Base-by-base conservation (phyloP, 768 basidiomycete genomes). In the Tricholoma matsutake region DNA sequence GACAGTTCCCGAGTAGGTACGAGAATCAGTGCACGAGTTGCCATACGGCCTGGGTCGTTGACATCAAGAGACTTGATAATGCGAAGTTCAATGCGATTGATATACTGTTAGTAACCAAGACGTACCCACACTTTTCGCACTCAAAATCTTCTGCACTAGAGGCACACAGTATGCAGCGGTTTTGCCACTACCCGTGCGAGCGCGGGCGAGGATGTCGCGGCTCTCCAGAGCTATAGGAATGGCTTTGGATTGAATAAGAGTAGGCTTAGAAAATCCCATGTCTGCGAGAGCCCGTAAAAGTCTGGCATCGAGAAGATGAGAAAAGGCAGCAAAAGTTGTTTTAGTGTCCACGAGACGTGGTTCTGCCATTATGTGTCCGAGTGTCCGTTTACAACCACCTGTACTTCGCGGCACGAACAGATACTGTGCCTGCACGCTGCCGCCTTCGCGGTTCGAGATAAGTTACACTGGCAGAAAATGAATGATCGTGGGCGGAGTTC, bases 91-190 rank as follows among this genome's bases (percentile, higher is more conserved):
- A 28, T 45, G 52, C 10, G 20, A 37, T 57, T 25, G 1, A 54
- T 20, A 6, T 28, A 51, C 14, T 56, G 20, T 37, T 55, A 41
- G 53, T 16, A 58, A 51, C 54, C 64, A 68, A 69, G 66, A 66
- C 56, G 43, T 61, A 82, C 88, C 74, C 72, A 94, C 94, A 71
- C 77, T 79, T 83, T 95, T 96, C 2, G 84, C 83, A 63, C 80
- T 84, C 57, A 98, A 69, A 22, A 98, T 87, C 72, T 94, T 96
- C 72, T 98, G 95, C 0, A 93, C 79, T 25, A 96, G 76, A 0
- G 97, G 97, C 9, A 98, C 81, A 67, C 92, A 93, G 72, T 99
- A 99, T 2, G 97, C 94, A 3, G 91, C 93, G 0, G 97, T 99
- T 78, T 99, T 99, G 25, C 97, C 97, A 60, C 92, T 95, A 16